Evolutionary conservation across 805 yeast genomes (phyloP).

Genomic region (Candida tibetensis): DNA sequence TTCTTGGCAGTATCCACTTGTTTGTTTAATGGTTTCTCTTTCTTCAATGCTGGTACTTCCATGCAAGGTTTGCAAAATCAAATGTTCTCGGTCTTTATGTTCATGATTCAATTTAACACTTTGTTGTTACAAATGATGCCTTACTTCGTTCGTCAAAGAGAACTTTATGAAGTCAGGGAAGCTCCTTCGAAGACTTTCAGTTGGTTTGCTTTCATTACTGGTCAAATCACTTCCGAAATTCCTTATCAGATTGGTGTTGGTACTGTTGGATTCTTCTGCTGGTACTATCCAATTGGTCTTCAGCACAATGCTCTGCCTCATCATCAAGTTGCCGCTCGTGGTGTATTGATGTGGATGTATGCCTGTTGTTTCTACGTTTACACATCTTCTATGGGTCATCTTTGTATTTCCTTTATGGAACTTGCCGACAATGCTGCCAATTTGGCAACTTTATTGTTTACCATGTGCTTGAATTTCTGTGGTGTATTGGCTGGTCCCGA

Average conservation of each 20-base stretch:
- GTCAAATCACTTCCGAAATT: constrained; percentile 63
- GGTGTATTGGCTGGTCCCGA: constrained; percentile 66
- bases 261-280: constrained; percentile 60
- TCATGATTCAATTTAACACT: constrained; percentile 53
- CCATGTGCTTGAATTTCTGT: constrained; percentile 67
- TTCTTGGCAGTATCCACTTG: constrained; percentile 53
- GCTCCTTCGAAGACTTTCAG: constrained; percentile 69
- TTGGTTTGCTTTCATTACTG: constrained; percentile 60
- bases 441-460: constrained; percentile 53
- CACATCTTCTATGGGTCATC: constrained; percentile 56
- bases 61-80: constrained; percentile 51
- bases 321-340: constrained; percentile 51
- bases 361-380: constrained; percentile 47
- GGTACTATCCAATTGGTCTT: constrained; percentile 26
- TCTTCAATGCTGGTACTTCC: constrained; percentile 56
- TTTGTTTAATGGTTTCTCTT: constrained; percentile 69
- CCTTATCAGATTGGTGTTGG: constrained; percentile 64
- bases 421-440: constrained; percentile 64
- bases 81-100: constrained; percentile 75
- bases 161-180: constrained; percentile 69
- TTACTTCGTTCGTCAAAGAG: constrained; percentile 51
- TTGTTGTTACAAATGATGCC: constrained; percentile 64
- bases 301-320: constrained; percentile 51
- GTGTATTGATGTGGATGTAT: constrained; percentile 53
- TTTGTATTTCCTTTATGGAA: constrained; percentile 58